phyloP scores from a whole-genome alignment of 192 early-diverging fungal genomes.

The Podila clonocystis region DNA sequence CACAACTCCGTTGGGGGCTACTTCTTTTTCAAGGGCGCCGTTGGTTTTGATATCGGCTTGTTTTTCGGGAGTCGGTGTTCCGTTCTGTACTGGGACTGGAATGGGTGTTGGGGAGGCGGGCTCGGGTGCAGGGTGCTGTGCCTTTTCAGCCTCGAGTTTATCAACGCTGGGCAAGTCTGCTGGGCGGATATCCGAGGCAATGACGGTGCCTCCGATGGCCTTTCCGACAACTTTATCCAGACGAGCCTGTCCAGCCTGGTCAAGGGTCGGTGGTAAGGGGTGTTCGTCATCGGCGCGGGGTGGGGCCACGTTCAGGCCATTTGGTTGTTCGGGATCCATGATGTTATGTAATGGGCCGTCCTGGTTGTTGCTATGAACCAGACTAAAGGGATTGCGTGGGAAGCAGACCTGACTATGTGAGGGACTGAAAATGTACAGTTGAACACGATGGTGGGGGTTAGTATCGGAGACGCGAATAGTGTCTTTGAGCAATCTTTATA shows the following conservation, averaged over 20 bases:
- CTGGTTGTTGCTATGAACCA: not conserved
- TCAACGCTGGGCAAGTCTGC: conserved; percentile 17
- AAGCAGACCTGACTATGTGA: not conserved
- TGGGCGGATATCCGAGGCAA: conserved; percentile 32
- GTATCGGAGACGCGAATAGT: too few species aligned
- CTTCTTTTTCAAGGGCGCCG: not conserved
- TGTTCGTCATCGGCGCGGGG: conserved; percentile 11
- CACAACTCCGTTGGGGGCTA: conserved; percentile 2
- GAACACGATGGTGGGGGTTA: too few species aligned
- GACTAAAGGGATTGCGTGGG: not conserved
- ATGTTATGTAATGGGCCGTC: conserved; percentile 21
- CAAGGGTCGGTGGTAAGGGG: conserved; percentile 9
- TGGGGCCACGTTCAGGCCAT: conserved; percentile 18
- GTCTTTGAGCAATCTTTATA: too few species aligned
- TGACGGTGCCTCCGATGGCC: conserved; percentile 37
- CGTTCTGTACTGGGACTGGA: not conserved
- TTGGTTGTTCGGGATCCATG: conserved; percentile 1
- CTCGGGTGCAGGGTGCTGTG: conserved; percentile 1
- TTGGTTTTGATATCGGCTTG: not conserved
- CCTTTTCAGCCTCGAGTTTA: conserved; percentile 22
- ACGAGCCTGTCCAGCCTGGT: conserved; percentile 14
- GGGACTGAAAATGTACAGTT: not conserved
- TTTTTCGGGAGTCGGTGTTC: not conserved
- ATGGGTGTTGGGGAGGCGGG: not conserved
- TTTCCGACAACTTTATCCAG: conserved; percentile 26